These are phyloP conservation scores for Pyronema domesticum DNA, from an alignment of 495 filamentous ascomycete species.

Conservation along the genomic window DNA sequence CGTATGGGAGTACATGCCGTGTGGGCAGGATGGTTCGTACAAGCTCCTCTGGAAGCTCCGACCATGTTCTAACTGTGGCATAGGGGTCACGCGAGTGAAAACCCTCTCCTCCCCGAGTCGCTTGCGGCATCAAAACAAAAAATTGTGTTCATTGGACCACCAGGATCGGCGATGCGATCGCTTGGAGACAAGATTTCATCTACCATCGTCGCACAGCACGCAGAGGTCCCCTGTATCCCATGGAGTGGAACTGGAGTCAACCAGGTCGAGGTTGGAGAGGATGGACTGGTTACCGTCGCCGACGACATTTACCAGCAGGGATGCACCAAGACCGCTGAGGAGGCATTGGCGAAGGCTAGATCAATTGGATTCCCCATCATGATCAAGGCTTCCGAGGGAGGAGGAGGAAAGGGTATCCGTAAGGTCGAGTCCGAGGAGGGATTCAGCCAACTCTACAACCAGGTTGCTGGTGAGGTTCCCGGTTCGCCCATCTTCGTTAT, in stretches of 20 bases:
- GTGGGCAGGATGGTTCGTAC: conserved; percentile 87
- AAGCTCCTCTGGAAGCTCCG: no score
- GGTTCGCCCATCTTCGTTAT: conserved; percentile 99
- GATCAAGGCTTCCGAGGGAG: conserved; percentile 99
- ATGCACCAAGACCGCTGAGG: conserved; percentile 71
- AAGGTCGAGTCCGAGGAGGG: conserved; percentile 77
- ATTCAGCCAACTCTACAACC: conserved; percentile 74
- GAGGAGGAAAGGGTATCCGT: conserved; percentile 97
- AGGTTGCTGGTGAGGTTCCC: conserved; percentile 93
- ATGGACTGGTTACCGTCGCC: conserved; percentile 82
- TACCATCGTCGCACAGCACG: conserved; percentile 97
- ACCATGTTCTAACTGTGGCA: not conserved
- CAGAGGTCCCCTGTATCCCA: conserved; percentile 89
- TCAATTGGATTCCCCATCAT: conserved; percentile 97
- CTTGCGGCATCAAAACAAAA: conserved; percentile 89
- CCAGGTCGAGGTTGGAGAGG: conserved; percentile 53
- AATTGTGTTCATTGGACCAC: conserved; percentile 97
- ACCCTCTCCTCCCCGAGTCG: conserved; percentile 90
- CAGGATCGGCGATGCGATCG: conserved; percentile 94
- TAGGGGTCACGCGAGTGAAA: conserved; percentile 97
- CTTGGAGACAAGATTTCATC: conserved; percentile 99
- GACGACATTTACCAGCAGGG: conserved; percentile 77
- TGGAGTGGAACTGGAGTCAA: conserved; percentile 93
- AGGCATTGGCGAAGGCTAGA: conserved; percentile 69
- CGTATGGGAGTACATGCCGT: conserved; percentile 96